Conservation (phyloP, 164 flowering plant genomes). For the Liquidambar formosana region DNA sequence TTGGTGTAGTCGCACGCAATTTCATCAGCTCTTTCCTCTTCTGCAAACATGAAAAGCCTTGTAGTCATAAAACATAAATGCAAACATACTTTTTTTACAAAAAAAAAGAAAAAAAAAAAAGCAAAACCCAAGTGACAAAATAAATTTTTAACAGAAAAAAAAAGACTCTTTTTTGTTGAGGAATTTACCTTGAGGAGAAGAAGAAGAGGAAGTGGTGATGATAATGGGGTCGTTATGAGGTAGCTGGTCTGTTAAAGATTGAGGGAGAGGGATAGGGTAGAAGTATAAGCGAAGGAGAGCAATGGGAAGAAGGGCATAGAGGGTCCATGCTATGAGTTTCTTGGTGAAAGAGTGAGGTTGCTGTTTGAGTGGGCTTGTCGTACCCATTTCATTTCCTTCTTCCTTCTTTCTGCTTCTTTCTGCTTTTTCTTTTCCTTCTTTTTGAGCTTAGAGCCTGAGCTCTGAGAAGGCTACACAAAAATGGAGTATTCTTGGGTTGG, state of each 20-base stretch:
- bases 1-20: slow-evolving; percentile 54
- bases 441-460: background rate
- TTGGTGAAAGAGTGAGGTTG: slow-evolving; percentile 29
- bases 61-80: background rate
- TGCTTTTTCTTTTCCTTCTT: background rate
- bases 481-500: background rate
- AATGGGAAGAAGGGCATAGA: slow-evolving; percentile 52
- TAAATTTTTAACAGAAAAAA: background rate
- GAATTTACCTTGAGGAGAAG: slow-evolving; percentile 24
- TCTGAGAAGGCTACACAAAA: background rate
- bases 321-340: slow-evolving; percentile 48
- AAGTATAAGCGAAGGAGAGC: slow-evolving; percentile 54
- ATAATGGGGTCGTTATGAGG: slow-evolving; percentile 4
- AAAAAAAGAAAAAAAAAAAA: background rate
- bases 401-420: background rate
- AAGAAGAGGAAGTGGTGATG: slow-evolving; percentile 21
- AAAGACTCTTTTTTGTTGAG: background rate
- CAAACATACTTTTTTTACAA: background rate
- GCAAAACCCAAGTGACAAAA: background rate
- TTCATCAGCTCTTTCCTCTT: slow-evolving; percentile 14
- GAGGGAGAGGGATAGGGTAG: slow-evolving; percentile 31
- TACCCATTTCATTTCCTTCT: slow-evolving; percentile 30
- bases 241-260: slow-evolving; percentile 9
- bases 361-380: slow-evolving; percentile 39
- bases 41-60: slow-evolving; percentile 20